Evolutionary conservation across 495 filamentous ascomycete genomes (phyloP).

Genomic region (Astrothelium subdiscretum): DNA sequence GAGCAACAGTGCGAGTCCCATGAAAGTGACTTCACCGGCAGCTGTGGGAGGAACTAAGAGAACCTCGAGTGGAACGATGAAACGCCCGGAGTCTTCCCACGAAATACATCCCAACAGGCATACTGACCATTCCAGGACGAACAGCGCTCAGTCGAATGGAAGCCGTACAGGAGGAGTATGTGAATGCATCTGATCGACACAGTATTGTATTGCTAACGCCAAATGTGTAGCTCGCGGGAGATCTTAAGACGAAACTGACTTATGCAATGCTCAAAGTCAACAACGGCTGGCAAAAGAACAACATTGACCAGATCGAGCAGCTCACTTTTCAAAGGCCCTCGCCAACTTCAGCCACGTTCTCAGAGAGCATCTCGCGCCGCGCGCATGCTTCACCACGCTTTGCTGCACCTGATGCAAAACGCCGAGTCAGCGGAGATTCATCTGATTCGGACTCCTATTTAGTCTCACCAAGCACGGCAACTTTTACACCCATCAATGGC

Average conservation of each 20-base stretch:
- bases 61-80: constrained; percentile 19
- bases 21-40: constrained; percentile 9
- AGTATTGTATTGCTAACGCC: neutral
- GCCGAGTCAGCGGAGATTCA: neutral
- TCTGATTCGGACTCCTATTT: neutral
- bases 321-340: constrained; percentile 50
- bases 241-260: constrained; percentile 66
- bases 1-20: constrained; percentile 7
- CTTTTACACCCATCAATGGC: neutral
- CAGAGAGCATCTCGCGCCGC: neutral
- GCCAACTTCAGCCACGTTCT: constrained; percentile 22
- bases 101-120: constrained; percentile 2
- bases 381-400: neutral
- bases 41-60: constrained; percentile 17
- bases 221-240: constrained; percentile 52
- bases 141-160: constrained; percentile 7
- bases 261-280: constrained; percentile 88
- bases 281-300: constrained; percentile 66
- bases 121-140: neutral
- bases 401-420: neutral
- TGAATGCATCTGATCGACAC: neutral
- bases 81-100: constrained; percentile 11
- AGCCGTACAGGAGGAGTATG: constrained; percentile 13
- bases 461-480: neutral
- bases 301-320: constrained; percentile 57